Conservation (phyloP, 2,329 filamentous ascomycete genomes). For the Aspergillus pseudoterreus region DNA sequence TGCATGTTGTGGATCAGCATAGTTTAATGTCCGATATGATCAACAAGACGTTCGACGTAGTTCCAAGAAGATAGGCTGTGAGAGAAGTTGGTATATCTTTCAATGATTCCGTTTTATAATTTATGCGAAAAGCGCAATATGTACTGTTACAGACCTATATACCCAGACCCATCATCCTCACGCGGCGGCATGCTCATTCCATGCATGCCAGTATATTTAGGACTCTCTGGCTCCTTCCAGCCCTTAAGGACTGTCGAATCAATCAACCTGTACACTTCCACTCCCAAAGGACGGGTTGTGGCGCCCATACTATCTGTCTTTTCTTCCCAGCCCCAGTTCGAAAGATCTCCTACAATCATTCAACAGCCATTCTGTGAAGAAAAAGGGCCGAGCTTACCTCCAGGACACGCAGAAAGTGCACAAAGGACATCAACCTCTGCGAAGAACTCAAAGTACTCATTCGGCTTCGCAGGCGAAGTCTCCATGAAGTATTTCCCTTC, state of each 20-base stretch:
- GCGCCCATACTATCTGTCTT: slow-evolving; percentile 56
- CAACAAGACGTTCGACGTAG: too few relatives aligned
- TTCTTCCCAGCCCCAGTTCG: slow-evolving; percentile 74
- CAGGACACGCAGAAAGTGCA: slow-evolving; percentile 67
- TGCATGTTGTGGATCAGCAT: too few relatives aligned
- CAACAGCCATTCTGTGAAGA: slow-evolving; percentile 10
- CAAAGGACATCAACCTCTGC: slow-evolving; percentile 73
- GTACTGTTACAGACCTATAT: slow-evolving; percentile 20
- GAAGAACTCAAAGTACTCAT: slow-evolving; percentile 68
- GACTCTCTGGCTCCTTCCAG: slow-evolving; percentile 61
- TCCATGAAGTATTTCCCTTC: slow-evolving; percentile 73
- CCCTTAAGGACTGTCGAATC: slow-evolving; percentile 53
- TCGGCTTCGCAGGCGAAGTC: slow-evolving; percentile 44
- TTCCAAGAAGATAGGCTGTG: too few relatives aligned
- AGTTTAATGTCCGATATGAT: too few relatives aligned
- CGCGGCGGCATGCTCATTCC: slow-evolving; percentile 55
- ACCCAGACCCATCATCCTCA: slow-evolving; percentile 23
- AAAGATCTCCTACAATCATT: slow-evolving; percentile 59
- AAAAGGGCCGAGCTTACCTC: slow-evolving; percentile 42
- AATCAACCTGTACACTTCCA: slow-evolving; percentile 66
- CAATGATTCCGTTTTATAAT: too few relatives aligned
- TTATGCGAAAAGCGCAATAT: too few relatives aligned
- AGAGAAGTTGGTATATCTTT: too few relatives aligned
- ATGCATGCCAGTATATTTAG: slow-evolving; percentile 63
- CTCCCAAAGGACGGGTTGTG: slow-evolving; percentile 70